A percentile compares a stretch with the other conserved stretches of the same genome.
Conservation (phyloP, 1,284 basidiomycete species). For the Thecaphora frezii region DNA sequence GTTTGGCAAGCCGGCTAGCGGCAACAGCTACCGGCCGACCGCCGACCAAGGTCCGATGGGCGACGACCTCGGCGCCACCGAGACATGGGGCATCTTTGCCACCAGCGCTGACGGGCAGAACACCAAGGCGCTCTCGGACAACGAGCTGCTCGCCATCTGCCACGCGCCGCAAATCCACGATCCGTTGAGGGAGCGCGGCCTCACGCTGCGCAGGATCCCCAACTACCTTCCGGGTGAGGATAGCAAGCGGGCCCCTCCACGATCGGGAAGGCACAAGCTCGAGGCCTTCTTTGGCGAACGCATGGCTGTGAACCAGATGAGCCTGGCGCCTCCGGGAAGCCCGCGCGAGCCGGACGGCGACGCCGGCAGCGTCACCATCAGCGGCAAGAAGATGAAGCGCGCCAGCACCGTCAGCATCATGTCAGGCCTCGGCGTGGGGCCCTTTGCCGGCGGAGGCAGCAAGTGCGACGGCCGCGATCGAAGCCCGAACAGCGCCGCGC, state of each 20-base stretch:
- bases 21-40: constrained; percentile 48
- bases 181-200: constrained; percentile 74
- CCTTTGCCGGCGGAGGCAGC: constrained; percentile 16
- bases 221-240: constrained; percentile 36
- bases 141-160: constrained; percentile 81
- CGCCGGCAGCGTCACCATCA: constrained; percentile 35
- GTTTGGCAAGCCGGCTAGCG: constrained; percentile 44
- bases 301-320: constrained; percentile 36
- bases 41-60: constrained; percentile 39
- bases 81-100: constrained; percentile 52
- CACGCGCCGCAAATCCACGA: constrained; percentile 78
- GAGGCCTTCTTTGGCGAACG: constrained; percentile 68
- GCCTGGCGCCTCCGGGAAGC: constrained; percentile 38
- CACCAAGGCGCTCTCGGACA: constrained; percentile 51
- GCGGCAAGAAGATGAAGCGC: constrained; percentile 75
- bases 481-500: not conserved
- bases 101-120: constrained; percentile 47
- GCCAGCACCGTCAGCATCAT: constrained; percentile 92
- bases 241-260: constrained; percentile 17
- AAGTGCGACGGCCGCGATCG: constrained; percentile 1
- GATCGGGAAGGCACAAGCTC: constrained; percentile 59
- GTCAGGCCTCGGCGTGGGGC: constrained; percentile 70
- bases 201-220: constrained; percentile 66
- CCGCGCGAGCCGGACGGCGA: constrained; percentile 41
- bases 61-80: constrained; percentile 26